Evolutionary conservation across 2,329 filamentous ascomycete species (phyloP).

Genomic region (Pseudogymnoascus sp.): DNA sequence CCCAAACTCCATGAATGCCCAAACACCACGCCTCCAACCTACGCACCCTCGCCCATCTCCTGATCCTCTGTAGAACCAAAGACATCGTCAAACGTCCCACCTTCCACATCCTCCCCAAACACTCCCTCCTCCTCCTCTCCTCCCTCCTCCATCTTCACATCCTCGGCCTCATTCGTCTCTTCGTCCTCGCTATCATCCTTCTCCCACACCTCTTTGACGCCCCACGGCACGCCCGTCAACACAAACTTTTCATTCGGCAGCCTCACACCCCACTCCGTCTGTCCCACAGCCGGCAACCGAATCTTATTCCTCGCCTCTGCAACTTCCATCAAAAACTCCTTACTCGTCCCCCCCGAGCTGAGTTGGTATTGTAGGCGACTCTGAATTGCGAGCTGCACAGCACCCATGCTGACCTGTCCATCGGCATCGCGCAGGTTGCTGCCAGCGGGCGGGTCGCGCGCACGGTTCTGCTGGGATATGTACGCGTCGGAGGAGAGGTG

Average conservation of each 20-base stretch:
- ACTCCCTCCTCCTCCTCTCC: constrained; percentile 32
- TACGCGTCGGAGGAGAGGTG: constrained; percentile 64
- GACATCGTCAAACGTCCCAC: constrained; percentile 35
- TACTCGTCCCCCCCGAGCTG: constrained; percentile 51
- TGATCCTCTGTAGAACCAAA: constrained; percentile 35
- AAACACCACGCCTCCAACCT: constrained; percentile 19
- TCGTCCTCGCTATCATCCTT: constrained; percentile 38
- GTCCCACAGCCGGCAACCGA: constrained; percentile 53
- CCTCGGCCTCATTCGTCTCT: constrained; percentile 33
- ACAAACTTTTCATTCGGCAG: constrained; percentile 63
- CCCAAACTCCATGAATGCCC: neutral
- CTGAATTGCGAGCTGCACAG: constrained; percentile 65
- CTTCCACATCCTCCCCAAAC: constrained; percentile 34
- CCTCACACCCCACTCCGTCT: constrained; percentile 60
- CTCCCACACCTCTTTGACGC: constrained; percentile 52
- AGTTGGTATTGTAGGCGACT: constrained; percentile 64
- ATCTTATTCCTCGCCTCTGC: constrained; percentile 63
- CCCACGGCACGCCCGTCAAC: constrained; percentile 58
- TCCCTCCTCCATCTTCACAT: constrained; percentile 30
- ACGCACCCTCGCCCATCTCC: constrained; percentile 33
- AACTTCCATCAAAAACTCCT: constrained; percentile 72
- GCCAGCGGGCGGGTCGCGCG: constrained; percentile 26
- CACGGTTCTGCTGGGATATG: constrained; percentile 34
- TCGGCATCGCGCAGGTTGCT: constrained; percentile 27
- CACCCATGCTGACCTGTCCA: constrained; percentile 50